Percentiles rank a stretch among this genome's conserved stretches.
phyloP scores from a whole-genome alignment of 768 basidiomycete species.

The Lactifluus volemus region DNA sequence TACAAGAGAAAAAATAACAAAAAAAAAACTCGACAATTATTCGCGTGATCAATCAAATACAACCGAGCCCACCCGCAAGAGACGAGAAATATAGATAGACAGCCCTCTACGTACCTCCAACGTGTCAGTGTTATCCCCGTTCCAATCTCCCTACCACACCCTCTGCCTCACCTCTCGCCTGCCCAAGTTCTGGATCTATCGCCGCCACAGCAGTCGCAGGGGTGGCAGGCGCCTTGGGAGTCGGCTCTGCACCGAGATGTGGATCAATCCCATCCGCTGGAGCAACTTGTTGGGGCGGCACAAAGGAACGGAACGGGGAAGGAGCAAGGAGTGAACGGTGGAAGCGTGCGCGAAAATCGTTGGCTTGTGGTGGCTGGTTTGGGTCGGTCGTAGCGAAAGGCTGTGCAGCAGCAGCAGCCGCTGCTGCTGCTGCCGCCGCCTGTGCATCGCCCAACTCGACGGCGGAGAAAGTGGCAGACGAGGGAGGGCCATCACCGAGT shows the following conservation, averaged over 20 bases:
- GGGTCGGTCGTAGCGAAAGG: slow-evolving; percentile 16
- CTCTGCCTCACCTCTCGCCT: slow-evolving; percentile 29
- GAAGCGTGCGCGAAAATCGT: slow-evolving; percentile 60
- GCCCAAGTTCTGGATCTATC: slow-evolving; percentile 29
- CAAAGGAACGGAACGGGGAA: slow-evolving; percentile 42
- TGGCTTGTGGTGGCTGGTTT: slow-evolving; percentile 27
- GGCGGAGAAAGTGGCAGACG: slow-evolving; percentile 15
- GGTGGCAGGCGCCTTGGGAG: neutral
- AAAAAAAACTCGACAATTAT: neutral
- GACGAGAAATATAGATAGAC: neutral
- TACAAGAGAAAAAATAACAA: neutral
- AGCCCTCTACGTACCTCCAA: neutral
- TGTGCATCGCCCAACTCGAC: slow-evolving; percentile 14
- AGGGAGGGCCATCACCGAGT: slow-evolving; percentile 20
- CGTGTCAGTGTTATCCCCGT: slow-evolving; percentile 13
- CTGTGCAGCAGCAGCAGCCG: slow-evolving; percentile 4
- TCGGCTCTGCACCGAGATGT: slow-evolving; percentile 12
- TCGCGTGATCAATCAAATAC: neutral
- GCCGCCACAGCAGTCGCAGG: slow-evolving; percentile 9
- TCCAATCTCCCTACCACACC: slow-evolving; percentile 27
- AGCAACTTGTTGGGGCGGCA: slow-evolving; percentile 15
- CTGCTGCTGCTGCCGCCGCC: slow-evolving; percentile 19
- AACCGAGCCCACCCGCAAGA: neutral
- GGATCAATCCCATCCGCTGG: slow-evolving; percentile 22
- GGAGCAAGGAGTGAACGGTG: slow-evolving; percentile 52